A percentile compares a stretch with the other conserved stretches of the same genome.
These are phyloP conservation scores for Prunus kanzakura DNA, from an alignment of 306 rosid species.

Conservation along the genomic window DNA sequence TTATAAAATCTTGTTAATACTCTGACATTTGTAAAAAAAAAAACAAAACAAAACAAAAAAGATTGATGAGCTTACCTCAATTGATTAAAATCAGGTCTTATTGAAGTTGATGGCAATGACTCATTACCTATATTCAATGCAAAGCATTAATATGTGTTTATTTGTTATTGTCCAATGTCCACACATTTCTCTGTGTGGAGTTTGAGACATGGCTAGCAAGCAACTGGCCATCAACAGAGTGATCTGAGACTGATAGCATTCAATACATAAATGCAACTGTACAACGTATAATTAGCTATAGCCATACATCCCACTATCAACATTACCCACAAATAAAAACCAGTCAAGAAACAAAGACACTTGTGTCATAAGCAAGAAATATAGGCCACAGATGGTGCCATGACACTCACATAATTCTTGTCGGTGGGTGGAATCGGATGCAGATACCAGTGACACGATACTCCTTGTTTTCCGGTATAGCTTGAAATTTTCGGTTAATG, in stretches of 20 bases:
- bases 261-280: not conserved
- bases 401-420: slow-evolving; percentile 15
- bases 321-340: slow-evolving; percentile 4
- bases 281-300: not conserved
- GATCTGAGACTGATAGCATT: not conserved
- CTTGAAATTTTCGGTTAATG: too few relatives aligned
- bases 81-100: not conserved
- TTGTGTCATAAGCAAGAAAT: slow-evolving; percentile 19
- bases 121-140: slow-evolving; percentile 26
- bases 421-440: slow-evolving; percentile 16
- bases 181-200: slow-evolving; percentile 19
- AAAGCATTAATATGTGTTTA: slow-evolving; percentile 2
- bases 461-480: too few relatives aligned
- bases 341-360: slow-evolving; percentile 10
- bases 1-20: too few relatives aligned
- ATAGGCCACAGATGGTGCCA: slow-evolving; percentile 30
- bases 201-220: slow-evolving; percentile 17
- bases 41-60: not conserved
- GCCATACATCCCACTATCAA: not conserved
- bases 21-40: too few relatives aligned
- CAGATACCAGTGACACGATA: not conserved
- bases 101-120: not conserved
- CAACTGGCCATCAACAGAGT: not conserved
- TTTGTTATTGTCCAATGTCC: slow-evolving; percentile 14
- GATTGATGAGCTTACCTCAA: slow-evolving; percentile 9